Conservation (phyloP, 2,329 filamentous ascomycete genomes). For the Phyllosticta citrichinensis region DNA sequence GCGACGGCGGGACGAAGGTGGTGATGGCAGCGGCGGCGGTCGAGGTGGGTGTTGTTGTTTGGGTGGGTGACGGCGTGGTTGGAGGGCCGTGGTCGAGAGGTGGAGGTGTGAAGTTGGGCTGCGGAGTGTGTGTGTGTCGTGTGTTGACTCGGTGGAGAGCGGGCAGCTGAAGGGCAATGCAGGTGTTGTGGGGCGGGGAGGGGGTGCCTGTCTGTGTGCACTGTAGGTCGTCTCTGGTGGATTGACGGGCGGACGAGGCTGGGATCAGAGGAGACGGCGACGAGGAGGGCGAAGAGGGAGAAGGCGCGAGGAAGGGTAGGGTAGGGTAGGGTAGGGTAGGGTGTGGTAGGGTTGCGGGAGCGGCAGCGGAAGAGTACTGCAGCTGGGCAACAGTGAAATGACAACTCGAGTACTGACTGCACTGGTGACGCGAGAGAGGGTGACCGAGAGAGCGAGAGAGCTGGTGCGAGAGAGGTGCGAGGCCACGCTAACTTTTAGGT, state of each 20-base stretch:
- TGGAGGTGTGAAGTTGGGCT: background rate
- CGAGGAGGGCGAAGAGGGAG: too few relatives aligned
- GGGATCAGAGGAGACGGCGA: too few relatives aligned
- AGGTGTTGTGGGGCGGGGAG: background rate
- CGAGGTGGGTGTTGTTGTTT: background rate
- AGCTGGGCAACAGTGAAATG: too few relatives aligned
- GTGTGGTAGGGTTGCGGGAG: too few relatives aligned
- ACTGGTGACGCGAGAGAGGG: too few relatives aligned
- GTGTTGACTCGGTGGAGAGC: background rate
- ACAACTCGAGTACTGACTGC: too few relatives aligned
- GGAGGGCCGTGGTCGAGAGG: background rate
- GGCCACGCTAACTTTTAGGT: slow-evolving; percentile 6
- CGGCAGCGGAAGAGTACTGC: too few relatives aligned
- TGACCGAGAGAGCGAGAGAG: background rate
- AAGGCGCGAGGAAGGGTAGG: too few relatives aligned
- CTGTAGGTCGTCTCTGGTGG: background rate
- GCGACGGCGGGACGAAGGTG: slow-evolving; percentile 18
- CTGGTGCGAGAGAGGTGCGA: background rate
- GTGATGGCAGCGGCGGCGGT: slow-evolving; percentile 14
- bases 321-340: too few relatives aligned
- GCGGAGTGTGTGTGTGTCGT: background rate
- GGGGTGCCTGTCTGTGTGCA: background rate
- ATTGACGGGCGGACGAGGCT: too few relatives aligned
- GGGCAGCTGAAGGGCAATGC: background rate
- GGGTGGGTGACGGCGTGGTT: background rate